Evolutionary conservation across 768 basidiomycete genomes (phyloP).

Genomic region (Leccinum olivaceopallidum): DNA sequence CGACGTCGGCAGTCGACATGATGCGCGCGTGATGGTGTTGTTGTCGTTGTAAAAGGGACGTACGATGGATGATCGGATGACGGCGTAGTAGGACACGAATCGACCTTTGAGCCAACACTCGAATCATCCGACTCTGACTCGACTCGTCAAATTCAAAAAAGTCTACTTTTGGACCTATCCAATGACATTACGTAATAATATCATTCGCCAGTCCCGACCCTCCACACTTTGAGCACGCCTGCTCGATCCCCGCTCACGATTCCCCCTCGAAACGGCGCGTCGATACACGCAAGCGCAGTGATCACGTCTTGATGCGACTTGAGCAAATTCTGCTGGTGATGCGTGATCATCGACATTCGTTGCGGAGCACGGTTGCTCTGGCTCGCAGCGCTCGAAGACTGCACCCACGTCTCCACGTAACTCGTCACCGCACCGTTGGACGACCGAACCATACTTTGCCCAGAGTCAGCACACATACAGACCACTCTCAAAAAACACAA

Average conservation of each 20-base stretch:
- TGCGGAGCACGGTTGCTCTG: conserved; percentile 70
- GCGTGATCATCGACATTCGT: conserved; percentile 73
- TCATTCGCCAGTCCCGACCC: conserved; percentile 56
- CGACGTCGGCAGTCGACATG: conserved; percentile 54
- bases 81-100: conserved; percentile 24
- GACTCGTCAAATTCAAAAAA: neutral
- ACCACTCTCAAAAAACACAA: neutral
- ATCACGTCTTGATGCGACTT: conserved; percentile 91
- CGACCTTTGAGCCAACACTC: conserved; percentile 31
- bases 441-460: conserved; percentile 32
- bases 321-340: conserved; percentile 82
- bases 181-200: neutral
- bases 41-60: conserved; percentile 3
- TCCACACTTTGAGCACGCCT: conserved; percentile 91
- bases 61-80: conserved; percentile 11
- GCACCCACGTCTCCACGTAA: conserved; percentile 66
- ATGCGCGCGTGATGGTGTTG: conserved; percentile 16
- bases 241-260: conserved; percentile 90
- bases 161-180: conserved; percentile 27
- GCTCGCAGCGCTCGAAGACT: conserved; percentile 40
- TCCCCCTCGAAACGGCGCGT: conserved; percentile 91
- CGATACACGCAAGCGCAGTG: conserved; percentile 81
- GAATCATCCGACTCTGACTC: conserved; percentile 29
- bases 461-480: conserved; percentile 4
- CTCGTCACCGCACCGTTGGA: conserved; percentile 47